phyloP scores from a whole-genome alignment of 1,284 basidiomycete species.

The Amylostereum chailletii region DNA sequence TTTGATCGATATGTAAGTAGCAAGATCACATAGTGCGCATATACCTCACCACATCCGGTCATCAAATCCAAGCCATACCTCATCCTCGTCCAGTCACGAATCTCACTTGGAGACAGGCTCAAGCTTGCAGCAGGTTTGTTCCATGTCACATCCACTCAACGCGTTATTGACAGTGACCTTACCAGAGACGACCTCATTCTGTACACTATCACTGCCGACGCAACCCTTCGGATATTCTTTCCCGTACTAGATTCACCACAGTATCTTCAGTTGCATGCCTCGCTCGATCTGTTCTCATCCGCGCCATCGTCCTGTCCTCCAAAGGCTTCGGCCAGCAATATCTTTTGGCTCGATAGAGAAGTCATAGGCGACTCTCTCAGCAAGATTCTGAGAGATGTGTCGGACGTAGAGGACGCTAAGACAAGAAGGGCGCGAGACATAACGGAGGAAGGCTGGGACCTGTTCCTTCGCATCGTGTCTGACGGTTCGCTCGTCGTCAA shows the following conservation, averaged over 20 bases:
- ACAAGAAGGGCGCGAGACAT: constrained; percentile 47
- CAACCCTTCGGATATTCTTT: constrained; percentile 74
- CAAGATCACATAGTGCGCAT: constrained; percentile 49
- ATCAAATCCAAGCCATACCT: constrained; percentile 52
- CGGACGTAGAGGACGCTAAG: constrained; percentile 31
- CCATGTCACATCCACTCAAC: constrained; percentile 1
- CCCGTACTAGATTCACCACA: constrained; percentile 83
- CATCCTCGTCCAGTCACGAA: constrained; percentile 61
- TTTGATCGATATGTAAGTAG: constrained; percentile 25
- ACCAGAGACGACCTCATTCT: constrained; percentile 66
- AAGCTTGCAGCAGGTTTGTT: constrained; percentile 55
- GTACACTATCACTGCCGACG: constrained; percentile 70
- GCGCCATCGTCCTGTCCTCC: too few species aligned
- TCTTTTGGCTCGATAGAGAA: constrained; percentile 59
- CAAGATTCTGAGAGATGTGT: constrained; percentile 22
- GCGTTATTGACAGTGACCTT: constrained; percentile 3
- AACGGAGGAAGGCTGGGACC: constrained; percentile 65
- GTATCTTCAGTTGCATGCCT: constrained; percentile 76
- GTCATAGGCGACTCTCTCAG: constrained; percentile 43
- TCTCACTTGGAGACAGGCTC: constrained; percentile 61
- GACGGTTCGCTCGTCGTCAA: constrained; percentile 68
- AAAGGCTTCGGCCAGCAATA: constrained; percentile 34
- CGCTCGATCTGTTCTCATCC: constrained; percentile 57
- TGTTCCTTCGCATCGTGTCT: constrained; percentile 64
- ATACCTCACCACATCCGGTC: constrained; percentile 66